These are phyloP conservation scores for Epicoccum nigrum DNA, from an alignment of 2,329 filamentous ascomycete genomes.

Conservation along the genomic window DNA sequence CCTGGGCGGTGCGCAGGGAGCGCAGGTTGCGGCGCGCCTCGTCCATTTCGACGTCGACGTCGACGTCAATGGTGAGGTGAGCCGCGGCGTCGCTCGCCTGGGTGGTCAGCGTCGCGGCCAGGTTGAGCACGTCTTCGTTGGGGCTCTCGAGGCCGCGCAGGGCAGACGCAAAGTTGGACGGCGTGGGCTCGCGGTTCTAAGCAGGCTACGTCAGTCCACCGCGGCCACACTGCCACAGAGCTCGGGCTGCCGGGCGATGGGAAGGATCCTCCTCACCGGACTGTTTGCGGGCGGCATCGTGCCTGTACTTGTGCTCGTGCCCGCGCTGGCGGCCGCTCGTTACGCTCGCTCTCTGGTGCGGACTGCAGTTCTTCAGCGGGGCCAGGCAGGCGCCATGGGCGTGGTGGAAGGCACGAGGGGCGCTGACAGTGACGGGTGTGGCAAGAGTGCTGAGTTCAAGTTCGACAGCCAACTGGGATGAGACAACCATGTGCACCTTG, in stretches of 20 bases:
- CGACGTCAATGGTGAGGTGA: slow-evolving; percentile 33
- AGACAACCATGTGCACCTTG: slow-evolving; percentile 3
- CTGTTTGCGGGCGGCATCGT: slow-evolving; percentile 47
- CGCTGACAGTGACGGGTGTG: background rate
- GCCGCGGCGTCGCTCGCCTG: slow-evolving; percentile 22
- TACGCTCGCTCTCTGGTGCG: background rate
- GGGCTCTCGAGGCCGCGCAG: slow-evolving; percentile 56
- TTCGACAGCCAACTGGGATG: too few species aligned
- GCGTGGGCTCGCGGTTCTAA: slow-evolving; percentile 37
- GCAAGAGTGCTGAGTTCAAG: background rate
- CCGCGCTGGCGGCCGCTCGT: background rate
- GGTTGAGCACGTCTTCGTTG: slow-evolving; percentile 48
- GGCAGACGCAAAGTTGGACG: slow-evolving; percentile 54
- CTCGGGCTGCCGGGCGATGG: slow-evolving; percentile 1
- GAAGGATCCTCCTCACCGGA: slow-evolving; percentile 26
- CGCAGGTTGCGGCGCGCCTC: slow-evolving; percentile 18
- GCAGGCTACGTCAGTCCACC: slow-evolving; percentile 31
- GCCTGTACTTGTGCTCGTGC: background rate
- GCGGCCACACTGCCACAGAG: background rate
- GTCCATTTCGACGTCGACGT: slow-evolving; percentile 48
- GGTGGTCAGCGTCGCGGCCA: slow-evolving; percentile 56
- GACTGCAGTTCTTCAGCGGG: slow-evolving; percentile 2
- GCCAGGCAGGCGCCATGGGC: slow-evolving; percentile 22
- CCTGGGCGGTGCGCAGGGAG: slow-evolving; percentile 27
- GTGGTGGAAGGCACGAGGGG: slow-evolving; percentile 17